Percentiles rank a stretch among this genome's conserved stretches.
Evolutionary conservation across 805 yeast genomes (phyloP).

Genomic region (Teunomyces aglyptinius): DNA sequence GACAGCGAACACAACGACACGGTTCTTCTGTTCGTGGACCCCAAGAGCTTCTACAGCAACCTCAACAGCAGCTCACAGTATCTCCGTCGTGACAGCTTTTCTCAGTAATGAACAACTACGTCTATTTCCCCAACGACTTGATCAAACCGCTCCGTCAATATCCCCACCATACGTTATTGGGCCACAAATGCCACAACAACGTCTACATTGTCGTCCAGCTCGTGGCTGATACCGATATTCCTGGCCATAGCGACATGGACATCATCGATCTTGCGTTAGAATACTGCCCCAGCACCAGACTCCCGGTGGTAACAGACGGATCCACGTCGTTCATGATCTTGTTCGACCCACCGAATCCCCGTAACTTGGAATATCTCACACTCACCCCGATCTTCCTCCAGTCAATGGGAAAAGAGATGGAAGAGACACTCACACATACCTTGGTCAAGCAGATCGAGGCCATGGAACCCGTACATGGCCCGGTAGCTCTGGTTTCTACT

Average conservation of each 20-base stretch:
- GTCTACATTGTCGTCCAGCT: slow-evolving; percentile 13
- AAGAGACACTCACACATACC: slow-evolving; percentile 8
- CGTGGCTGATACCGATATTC: not conserved
- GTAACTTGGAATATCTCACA: slow-evolving; percentile 73
- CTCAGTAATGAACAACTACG: slow-evolving; percentile 27
- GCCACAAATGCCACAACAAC: slow-evolving; percentile 20
- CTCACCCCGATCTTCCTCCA: slow-evolving; percentile 69
- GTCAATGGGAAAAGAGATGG: slow-evolving; percentile 30
- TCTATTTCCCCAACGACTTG: slow-evolving; percentile 37
- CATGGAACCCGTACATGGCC: slow-evolving; percentile 7
- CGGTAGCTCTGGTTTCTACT: slow-evolving; percentile 15
- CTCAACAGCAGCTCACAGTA: slow-evolving; percentile 44
- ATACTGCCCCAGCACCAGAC: not conserved
- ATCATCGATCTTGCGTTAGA: not conserved
- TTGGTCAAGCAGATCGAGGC: slow-evolving; percentile 23
- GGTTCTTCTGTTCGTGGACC: slow-evolving; percentile 8
- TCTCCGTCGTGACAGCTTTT: slow-evolving; percentile 40
- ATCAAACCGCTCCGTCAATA: slow-evolving; percentile 7
- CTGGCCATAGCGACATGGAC: slow-evolving; percentile 1
- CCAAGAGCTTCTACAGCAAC: slow-evolving; percentile 22
- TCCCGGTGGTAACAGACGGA: slow-evolving; percentile 5
- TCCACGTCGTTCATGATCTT: slow-evolving; percentile 21
- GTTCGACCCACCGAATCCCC: slow-evolving; percentile 72
- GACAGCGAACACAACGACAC: slow-evolving; percentile 5
- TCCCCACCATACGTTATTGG: slow-evolving; percentile 15